A percentile compares a stretch with the other conserved stretches of the same genome.
Conservation (phyloP, 129 eudicot genomes). For the Centrapalus pauciflorus region DNA sequence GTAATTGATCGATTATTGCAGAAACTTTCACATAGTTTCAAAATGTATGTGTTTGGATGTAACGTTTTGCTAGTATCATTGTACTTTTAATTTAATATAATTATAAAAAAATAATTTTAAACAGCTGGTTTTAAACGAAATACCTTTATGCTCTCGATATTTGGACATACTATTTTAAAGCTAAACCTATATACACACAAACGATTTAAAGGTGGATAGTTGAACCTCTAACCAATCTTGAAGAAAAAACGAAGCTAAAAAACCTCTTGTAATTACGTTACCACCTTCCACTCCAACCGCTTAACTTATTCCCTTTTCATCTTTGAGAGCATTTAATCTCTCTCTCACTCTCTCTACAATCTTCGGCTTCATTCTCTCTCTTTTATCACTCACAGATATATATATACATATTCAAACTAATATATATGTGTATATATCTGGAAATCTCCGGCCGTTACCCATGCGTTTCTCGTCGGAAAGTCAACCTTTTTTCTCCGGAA, state of each 20-base stretch:
- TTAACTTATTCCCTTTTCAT: constrained; percentile 16
- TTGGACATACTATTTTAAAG: too few species aligned
- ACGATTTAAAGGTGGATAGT: too few species aligned
- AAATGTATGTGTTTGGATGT: too few species aligned
- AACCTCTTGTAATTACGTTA: constrained; percentile 30
- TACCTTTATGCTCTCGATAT: too few species aligned
- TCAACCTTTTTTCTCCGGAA: constrained; percentile 14
- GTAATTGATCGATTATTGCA: too few species aligned
- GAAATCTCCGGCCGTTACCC: constrained; percentile 31
- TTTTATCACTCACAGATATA: constrained; percentile 9
- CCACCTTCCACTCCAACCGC: constrained; percentile 37
- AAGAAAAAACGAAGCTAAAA: not conserved
- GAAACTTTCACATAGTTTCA: too few species aligned
- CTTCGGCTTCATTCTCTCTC: constrained; percentile 16
- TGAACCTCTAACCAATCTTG: constrained; percentile 1
- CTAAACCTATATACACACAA: too few species aligned
- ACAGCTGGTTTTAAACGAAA: too few species aligned
- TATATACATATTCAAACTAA: constrained; percentile 12
- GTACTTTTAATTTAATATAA: too few species aligned
- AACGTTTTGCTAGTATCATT: too few species aligned
- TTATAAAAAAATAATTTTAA: too few species aligned
- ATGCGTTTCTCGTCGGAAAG: constrained; percentile 25
- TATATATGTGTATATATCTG: constrained; percentile 8
- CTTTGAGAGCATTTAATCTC: constrained; percentile 13
- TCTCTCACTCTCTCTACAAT: constrained; percentile 14